Evolutionary conservation across 805 yeast species (phyloP).

Genomic region (Candida sakaeoensis): DNA sequence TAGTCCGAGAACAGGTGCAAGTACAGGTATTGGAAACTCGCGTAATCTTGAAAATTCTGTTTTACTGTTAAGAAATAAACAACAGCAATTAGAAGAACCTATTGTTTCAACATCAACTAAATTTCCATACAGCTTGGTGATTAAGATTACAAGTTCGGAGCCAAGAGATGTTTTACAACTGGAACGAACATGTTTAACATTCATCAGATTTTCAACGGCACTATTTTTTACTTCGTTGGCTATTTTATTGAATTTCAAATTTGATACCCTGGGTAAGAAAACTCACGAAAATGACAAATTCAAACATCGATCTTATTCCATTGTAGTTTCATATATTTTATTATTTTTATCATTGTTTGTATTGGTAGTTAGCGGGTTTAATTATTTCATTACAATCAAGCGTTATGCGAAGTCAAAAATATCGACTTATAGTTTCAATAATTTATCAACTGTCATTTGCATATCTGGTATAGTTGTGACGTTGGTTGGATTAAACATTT

Average conservation of each 20-base stretch:
- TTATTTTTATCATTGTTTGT: conserved; percentile 35
- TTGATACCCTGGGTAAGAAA: conserved; percentile 27
- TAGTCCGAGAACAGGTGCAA: neutral
- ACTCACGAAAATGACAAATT: conserved; percentile 4
- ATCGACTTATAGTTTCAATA: conserved; percentile 31
- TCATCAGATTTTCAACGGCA: conserved; percentile 44
- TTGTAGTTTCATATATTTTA: conserved; percentile 32
- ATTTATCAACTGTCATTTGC: conserved; percentile 26
- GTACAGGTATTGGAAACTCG: neutral
- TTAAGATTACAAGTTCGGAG: conserved; percentile 39
- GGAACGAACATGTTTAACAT: conserved; percentile 50
- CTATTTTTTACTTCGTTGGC: conserved; percentile 46
- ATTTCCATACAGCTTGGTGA: conserved; percentile 19
- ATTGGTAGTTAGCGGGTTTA: conserved; percentile 34
- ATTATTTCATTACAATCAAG: conserved; percentile 43
- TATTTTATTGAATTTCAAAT: conserved; percentile 41
- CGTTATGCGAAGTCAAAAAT: conserved; percentile 42
- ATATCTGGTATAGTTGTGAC: conserved; percentile 32
- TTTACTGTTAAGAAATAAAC: neutral
- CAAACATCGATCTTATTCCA: conserved; percentile 18
- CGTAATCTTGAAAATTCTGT: neutral
- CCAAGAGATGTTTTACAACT: conserved; percentile 54
- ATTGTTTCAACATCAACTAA: conserved; percentile 2
- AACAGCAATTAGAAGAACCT: neutral
- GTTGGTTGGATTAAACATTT: conserved; percentile 32